These are phyloP conservation scores for Colletotrichum graminicola DNA, from an alignment of 2,329 filamentous ascomycete species.

Conservation along the genomic window DNA sequence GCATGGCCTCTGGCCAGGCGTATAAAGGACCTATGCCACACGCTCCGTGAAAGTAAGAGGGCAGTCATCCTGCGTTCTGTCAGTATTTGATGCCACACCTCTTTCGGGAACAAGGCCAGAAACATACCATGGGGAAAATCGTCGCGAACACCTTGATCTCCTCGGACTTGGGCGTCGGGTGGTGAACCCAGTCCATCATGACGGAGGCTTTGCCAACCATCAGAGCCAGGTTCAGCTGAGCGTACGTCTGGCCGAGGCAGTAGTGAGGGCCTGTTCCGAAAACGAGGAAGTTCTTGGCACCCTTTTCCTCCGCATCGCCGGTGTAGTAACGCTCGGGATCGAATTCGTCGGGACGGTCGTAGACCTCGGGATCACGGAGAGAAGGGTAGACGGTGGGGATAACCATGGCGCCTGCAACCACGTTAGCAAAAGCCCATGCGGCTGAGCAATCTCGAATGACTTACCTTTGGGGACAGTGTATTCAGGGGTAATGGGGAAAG, in stretches of 20 bases:
- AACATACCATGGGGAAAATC: slow-evolving; percentile 92
- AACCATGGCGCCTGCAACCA: slow-evolving; percentile 80
- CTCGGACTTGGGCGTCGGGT: slow-evolving; percentile 85
- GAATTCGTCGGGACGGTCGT: slow-evolving; percentile 88
- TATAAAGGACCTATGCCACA: slow-evolving; percentile 55
- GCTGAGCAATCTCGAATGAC: slow-evolving; percentile 40
- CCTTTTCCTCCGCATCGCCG: slow-evolving; percentile 87
- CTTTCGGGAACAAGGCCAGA: slow-evolving; percentile 27
- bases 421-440: slow-evolving; percentile 15
- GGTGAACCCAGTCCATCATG: slow-evolving; percentile 90
- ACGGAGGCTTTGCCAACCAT: slow-evolving; percentile 93
- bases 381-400: slow-evolving; percentile 92
- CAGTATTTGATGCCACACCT: slow-evolving; percentile 12
- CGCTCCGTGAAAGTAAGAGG: slow-evolving; percentile 77
- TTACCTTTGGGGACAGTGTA: slow-evolving; percentile 93
- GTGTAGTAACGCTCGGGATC: slow-evolving; percentile 93
- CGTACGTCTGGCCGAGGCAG: slow-evolving; percentile 94
- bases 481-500: slow-evolving; percentile 87
- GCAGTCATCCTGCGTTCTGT: slow-evolving; percentile 78
- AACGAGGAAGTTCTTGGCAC: slow-evolving; percentile 94
- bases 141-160: slow-evolving; percentile 99
- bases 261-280: slow-evolving; percentile 97
- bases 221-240: slow-evolving; percentile 86
- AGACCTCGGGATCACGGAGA: slow-evolving; percentile 92
- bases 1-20: not conserved